Evolutionary conservation across 1,284 basidiomycete genomes (phyloP).

Genomic region (Cutaneotrichosporon daszewskae): DNA sequence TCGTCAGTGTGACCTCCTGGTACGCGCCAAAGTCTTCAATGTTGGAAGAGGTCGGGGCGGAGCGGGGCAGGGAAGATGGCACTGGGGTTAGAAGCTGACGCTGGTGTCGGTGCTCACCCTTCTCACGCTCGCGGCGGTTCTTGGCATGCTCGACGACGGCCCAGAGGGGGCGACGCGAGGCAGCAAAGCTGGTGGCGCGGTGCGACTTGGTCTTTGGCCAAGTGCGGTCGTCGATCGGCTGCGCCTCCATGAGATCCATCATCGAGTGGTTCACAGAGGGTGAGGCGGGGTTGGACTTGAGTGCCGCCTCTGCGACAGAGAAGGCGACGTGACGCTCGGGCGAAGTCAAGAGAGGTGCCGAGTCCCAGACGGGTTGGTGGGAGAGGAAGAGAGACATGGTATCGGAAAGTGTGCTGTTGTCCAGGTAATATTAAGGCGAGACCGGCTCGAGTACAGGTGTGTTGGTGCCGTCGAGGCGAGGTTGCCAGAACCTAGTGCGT

Average conservation of each 20-base stretch:
- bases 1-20: conserved; percentile 23
- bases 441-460: conserved; percentile 6
- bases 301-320: conserved; percentile 41
- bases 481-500: conserved; percentile 15
- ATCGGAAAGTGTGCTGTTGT: background rate
- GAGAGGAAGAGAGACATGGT: conserved; percentile 2
- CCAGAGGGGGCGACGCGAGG: conserved; percentile 27
- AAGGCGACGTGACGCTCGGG: conserved; percentile 24
- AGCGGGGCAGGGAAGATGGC: conserved; percentile 6
- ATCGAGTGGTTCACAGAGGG: conserved; percentile 25
- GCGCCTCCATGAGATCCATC: conserved; percentile 6
- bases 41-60: conserved; percentile 29
- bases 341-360: background rate
- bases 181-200: conserved; percentile 14
- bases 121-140: conserved; percentile 31
- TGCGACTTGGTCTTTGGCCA: conserved; percentile 7
- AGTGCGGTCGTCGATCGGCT: background rate
- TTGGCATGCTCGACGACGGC: conserved; percentile 36
- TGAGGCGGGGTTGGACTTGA: conserved; percentile 38
- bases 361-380: background rate
- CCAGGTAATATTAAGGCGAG: conserved; percentile 4
- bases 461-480: conserved; percentile 14
- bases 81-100: background rate
- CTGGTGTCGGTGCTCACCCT: background rate
- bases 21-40: conserved; percentile 7